These are phyloP conservation scores for Chamaenerion angustifolium DNA, from an alignment of 345 rosid species.

Conservation along the genomic window DNA sequence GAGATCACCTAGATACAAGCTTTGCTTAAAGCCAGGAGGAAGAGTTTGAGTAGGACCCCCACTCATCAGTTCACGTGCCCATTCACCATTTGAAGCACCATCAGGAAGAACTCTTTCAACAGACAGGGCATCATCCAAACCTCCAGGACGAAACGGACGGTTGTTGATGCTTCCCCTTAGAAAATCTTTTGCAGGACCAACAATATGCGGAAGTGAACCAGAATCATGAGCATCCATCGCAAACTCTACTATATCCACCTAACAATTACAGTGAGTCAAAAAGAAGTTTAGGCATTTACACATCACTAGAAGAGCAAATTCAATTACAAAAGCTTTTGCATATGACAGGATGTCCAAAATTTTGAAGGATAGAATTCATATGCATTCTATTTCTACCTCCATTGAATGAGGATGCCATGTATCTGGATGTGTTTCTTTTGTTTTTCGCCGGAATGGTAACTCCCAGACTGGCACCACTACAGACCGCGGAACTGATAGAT, in stretches of 20 bases:
- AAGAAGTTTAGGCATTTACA: neutral
- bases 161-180: constrained; percentile 77
- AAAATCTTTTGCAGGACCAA: constrained; percentile 63
- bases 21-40: constrained; percentile 79
- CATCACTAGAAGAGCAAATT: constrained; percentile 8
- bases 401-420: constrained; percentile 11
- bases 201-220: constrained; percentile 44
- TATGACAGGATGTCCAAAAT: no score
- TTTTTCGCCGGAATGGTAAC: constrained; percentile 53
- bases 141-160: constrained; percentile 96
- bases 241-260: constrained; percentile 81
- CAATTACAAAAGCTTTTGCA: constrained; percentile 8
- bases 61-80: constrained; percentile 59
- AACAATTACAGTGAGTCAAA: constrained; percentile 27
- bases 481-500: constrained; percentile 61
- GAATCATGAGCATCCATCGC: constrained; percentile 50
- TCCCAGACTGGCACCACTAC: constrained; percentile 83
- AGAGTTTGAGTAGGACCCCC: constrained; percentile 58
- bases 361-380: neutral
- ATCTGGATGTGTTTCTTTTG: constrained; percentile 41
- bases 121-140: constrained; percentile 59
- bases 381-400: constrained; percentile 12
- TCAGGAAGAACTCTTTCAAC: constrained; percentile 50
- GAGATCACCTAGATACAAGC: constrained; percentile 71
- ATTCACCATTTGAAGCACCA: constrained; percentile 64